phyloP scores from a whole-genome alignment of 345 rosid species.

The Lepidium africanum region DNA sequence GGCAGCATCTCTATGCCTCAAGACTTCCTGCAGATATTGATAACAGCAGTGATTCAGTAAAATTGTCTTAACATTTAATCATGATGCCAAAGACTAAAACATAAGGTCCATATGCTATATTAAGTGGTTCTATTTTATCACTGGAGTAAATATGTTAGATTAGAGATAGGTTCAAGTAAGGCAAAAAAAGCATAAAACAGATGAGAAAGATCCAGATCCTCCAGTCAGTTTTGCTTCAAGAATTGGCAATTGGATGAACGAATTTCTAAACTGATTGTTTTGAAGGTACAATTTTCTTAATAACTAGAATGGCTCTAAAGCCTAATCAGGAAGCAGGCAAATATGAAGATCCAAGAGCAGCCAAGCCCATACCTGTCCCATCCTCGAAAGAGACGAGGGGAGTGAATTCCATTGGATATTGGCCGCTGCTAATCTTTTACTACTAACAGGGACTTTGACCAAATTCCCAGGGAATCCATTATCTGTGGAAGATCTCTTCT shows the following conservation, averaged over 20 bases:
- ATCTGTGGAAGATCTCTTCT: constrained; percentile 49
- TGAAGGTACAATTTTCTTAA: not conserved
- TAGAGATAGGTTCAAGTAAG: not conserved
- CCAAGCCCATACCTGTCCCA: constrained; percentile 66
- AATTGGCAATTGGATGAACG: not conserved
- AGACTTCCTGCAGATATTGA: constrained; percentile 48
- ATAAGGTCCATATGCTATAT: not conserved
- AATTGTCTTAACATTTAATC: not conserved
- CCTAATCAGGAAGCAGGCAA: not conserved
- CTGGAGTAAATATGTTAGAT: not conserved
- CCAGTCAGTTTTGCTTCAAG: not conserved
- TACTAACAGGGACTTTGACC: constrained; percentile 64
- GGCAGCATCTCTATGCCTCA: constrained; percentile 87
- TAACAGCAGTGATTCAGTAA: not conserved
- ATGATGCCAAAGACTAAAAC: constrained; percentile 5
- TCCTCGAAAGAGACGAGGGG: constrained; percentile 74
- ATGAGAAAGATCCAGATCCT: not conserved
- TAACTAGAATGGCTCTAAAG: not conserved
- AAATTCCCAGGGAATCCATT: constrained; percentile 63
- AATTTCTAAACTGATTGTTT: not conserved
- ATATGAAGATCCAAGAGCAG: constrained; percentile 16
- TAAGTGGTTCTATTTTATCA: not conserved
- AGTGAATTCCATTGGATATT: constrained; percentile 69
- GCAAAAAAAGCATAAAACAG: not conserved
- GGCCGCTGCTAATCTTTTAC: constrained; percentile 60